Evolutionary conservation across 2,329 filamentous ascomycete species (phyloP), one percentile per base, ranked within the genome.

Genomic region (Trichoderma sp.): DNA sequence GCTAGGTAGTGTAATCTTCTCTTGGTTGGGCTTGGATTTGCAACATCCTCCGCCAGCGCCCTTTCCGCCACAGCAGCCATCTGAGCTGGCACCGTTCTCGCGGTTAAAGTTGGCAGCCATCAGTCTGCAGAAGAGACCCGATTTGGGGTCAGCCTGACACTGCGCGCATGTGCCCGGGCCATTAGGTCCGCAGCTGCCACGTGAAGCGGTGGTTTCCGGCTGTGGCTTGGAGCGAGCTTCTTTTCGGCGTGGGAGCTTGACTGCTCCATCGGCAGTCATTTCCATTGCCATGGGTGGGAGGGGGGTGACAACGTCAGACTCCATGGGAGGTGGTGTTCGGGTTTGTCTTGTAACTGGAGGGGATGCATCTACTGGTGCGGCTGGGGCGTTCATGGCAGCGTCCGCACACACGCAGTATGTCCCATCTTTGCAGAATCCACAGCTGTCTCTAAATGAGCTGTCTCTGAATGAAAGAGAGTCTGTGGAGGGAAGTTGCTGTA

Each of bases 371-470:
- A 81, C 76, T 1, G 78, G 77, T 14, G 81, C 80, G 62, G 80
- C 79, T 0, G 81, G 79, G 37, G 79, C 80, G 11, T 77, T 78
- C 71, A 82, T 76, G 29, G 82, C 80, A 24, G 82, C 79, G 72
- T 94, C 92, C 29, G 92, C 92, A 78, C 92, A 96, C 72, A 94
- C 89, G 76, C 92, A 96, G 74, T 92, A 92, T 0, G 91, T 94
- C 5, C 91, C 92, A 70, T 94, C 91, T 71, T 90, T 88, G 79
- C 92, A 96, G 81, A 96, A 96, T 7, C 92, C 92, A 77, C 92
- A 96, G 24, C 88, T 86, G 74, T 95, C 92, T 71, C 88, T 86
- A 5, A 86, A 83, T 13, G 83, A 96, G 24, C 88, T 86, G 74
- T 95, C 92, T 71, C 88, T 86, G 5, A 86, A 83, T 13, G 83